These are phyloP conservation scores for Fusarium buxicola DNA, from an alignment of 2,329 filamentous ascomycete species.

Conservation along the genomic window DNA sequence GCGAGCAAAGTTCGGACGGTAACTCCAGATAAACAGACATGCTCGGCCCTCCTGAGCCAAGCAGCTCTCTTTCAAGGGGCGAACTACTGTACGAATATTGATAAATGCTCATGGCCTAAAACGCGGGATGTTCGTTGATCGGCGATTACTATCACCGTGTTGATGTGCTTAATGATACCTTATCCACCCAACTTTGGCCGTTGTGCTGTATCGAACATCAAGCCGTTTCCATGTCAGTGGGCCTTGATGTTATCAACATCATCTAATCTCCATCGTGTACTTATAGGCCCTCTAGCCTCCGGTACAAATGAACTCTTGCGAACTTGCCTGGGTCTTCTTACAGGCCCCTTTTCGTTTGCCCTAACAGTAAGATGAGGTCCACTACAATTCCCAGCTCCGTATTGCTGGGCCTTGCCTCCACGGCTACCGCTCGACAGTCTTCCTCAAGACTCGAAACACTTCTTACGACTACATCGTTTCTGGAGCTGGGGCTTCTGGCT, in stretches of 20 bases:
- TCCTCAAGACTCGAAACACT: conserved; percentile 19
- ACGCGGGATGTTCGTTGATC: conserved; percentile 16
- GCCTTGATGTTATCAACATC: conserved; percentile 36
- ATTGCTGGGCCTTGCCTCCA: conserved; percentile 26
- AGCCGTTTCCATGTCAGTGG: conserved; percentile 6
- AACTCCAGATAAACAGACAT: too few species aligned
- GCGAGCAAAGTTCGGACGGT: too few species aligned
- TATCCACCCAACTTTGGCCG: conserved; percentile 25
- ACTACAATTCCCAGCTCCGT: conserved; percentile 14
- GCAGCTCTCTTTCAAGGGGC: not conserved
- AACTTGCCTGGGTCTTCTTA: not conserved
- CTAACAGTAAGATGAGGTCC: conserved; percentile 27
- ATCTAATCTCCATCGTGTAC: conserved; percentile 34
- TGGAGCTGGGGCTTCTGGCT: conserved; percentile 40
- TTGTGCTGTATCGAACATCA: conserved; percentile 17
- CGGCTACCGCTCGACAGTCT: conserved; percentile 13
- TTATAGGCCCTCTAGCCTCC: not conserved
- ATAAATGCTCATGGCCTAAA: not conserved
- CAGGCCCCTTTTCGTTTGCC: not conserved
- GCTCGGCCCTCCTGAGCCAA: too few species aligned
- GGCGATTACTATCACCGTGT: conserved; percentile 8
- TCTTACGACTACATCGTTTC: conserved; percentile 41
- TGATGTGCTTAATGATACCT: conserved; percentile 11
- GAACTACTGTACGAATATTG: too few species aligned
- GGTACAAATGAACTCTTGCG: not conserved